Conservation (phyloP, 441 rosid species). For the Syzygium syzygioides region DNA sequence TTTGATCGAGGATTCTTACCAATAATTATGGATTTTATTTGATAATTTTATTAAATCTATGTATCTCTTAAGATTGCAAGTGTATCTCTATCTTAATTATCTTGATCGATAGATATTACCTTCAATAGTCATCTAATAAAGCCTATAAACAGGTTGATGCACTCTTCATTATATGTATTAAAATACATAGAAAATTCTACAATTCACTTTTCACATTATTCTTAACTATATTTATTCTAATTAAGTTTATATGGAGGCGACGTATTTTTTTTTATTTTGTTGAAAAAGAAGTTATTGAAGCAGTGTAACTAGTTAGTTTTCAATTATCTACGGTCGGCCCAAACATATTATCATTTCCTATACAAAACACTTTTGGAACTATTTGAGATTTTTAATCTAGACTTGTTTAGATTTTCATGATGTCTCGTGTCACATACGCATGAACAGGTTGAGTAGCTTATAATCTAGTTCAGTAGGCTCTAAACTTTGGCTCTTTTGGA, state of each 20-base stretch:
- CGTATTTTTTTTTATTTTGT: background rate
- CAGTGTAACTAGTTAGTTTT: background rate
- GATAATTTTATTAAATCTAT: no score
- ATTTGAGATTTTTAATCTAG: rapidly evolving
- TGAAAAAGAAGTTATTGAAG: background rate
- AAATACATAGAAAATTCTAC: no score
- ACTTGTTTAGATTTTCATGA: background rate
- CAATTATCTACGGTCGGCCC: background rate
- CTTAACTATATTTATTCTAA: background rate
- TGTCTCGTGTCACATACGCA: rapidly evolving
- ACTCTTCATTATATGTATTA: no score
- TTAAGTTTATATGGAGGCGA: background rate
- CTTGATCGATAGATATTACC: no score
- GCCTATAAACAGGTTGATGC: no score
- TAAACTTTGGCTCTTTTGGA: background rate
- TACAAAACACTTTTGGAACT: background rate
- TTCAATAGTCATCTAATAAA: no score
- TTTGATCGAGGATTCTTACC: background rate
- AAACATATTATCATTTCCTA: background rate
- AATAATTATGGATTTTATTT: no score
- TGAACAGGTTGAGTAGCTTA: background rate
- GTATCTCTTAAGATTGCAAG: no score
- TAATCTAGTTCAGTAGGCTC: background rate
- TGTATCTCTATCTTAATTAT: no score
- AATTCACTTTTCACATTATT: no score